Evolutionary conservation across 441 rosid genomes (phyloP), one percentile per base, ranked within the genome.

Genomic region (Geranium incanum): DNA sequence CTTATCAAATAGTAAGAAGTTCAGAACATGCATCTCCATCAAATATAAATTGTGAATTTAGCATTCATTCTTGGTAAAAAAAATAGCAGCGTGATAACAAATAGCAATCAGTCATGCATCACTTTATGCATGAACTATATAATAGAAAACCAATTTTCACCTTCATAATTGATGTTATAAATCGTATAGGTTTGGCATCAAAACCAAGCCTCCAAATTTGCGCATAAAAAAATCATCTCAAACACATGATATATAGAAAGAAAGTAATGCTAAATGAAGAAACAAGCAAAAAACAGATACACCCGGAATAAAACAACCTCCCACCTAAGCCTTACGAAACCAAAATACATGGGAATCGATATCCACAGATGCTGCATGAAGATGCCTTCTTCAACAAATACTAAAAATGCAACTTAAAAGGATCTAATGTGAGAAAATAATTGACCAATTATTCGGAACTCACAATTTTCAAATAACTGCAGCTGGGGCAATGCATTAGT

Each of bases 381-480:
- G 8, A 60, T 21, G 64, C 19, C 23, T 59, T 59, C 28, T 59
- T 5, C 12, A 16, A 3, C 19, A 59, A 18, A 11, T 11, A 18
- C 23, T 19, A 18, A 59, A 59, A 59, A 19, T 8, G 19, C 8
- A 18, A 16, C 23, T 16, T 59, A 6, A n/a, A 59, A 59, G 66
- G 66, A 36, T 19, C n/a, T 19, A 8, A 60, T 8, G 8, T 67
- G 21, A 66, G 36, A 67, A 50, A 38, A 15, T 36, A 23, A 21
- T 7, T 39, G 4, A 6, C 66, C 63, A 71, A 33, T 3, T 38
- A n/a, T 45, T 33, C 43, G 3, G 68, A n/a, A 81, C 90, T 84
- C 76, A 89, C 92, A 75, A 67, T 78, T 78, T 52, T 83, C 86
- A n/a, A 78, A 80, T 52, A 86, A 71, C 81, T 87, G 89, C 74